These are phyloP conservation scores for Ceriops zippeliana DNA, from an alignment of 345 rosid genomes.

Conservation along the genomic window DNA sequence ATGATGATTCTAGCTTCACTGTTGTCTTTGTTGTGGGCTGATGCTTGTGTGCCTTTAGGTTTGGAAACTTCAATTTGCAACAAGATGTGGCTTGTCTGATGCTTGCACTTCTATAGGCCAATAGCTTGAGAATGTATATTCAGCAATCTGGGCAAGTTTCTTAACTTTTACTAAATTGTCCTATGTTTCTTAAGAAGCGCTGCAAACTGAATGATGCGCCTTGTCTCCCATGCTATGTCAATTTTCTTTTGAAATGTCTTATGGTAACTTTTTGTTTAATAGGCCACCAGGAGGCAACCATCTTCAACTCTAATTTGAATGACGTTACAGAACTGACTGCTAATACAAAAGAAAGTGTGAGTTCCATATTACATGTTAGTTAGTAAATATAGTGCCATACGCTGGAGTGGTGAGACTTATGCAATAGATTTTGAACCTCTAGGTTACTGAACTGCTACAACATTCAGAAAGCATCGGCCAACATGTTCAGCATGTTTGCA, in stretches of 20 bases:
- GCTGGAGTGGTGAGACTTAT: constrained; percentile 17
- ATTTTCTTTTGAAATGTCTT: neutral
- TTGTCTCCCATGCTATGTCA: neutral
- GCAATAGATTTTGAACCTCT: neutral
- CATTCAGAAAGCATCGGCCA: constrained; percentile 40
- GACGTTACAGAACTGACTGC: constrained; percentile 50
- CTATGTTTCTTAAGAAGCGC: neutral
- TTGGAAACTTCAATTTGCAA: constrained; percentile 95
- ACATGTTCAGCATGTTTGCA: constrained; percentile 51
- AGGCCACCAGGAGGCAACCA: constrained; percentile 63
- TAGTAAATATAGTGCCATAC: neutral
- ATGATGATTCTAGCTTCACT: constrained; percentile 8
- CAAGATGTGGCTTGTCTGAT: constrained; percentile 78
- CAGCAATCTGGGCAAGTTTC: constrained; percentile 58
- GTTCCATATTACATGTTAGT: constrained; percentile 18
- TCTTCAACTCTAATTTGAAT: constrained; percentile 49
- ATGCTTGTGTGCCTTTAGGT: constrained; percentile 46
- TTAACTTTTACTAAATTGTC: neutral
- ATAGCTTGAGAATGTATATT: constrained; percentile 70
- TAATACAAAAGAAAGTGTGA: constrained; percentile 62
- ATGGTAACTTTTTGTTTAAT: constrained; percentile 6
- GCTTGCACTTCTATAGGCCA: constrained; percentile 69
- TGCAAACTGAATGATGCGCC: no score
- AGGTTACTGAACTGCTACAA: constrained; percentile 59
- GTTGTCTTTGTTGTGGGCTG: constrained; percentile 4